A percentile compares a stretch with the other conserved stretches of the same genome.
phyloP scores from a whole-genome alignment of 106 monocot species.

The Acorus gramineus region DNA sequence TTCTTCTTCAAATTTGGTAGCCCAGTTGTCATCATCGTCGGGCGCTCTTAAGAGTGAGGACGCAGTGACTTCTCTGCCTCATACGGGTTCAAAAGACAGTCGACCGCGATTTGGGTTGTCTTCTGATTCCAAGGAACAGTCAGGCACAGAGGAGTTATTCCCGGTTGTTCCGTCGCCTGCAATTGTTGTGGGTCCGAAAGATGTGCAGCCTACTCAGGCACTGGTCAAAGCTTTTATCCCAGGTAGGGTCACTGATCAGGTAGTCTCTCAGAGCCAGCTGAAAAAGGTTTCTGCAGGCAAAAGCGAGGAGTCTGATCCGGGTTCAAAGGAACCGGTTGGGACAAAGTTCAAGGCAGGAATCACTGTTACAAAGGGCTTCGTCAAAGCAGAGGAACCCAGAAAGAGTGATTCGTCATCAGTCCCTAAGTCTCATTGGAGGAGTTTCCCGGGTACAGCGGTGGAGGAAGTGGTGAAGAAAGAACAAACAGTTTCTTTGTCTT shows the following conservation, averaged over 20 bases:
- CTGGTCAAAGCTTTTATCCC: conserved; percentile 6
- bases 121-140: background rate
- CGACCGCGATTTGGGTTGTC: conserved; percentile 3
- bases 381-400: too few species aligned
- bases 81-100: conserved; percentile 18
- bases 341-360: conserved; percentile 10
- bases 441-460: conserved; percentile 6
- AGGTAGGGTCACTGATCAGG: conserved; percentile 10
- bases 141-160: background rate
- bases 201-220: conserved; percentile 5
- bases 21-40: conserved; percentile 4
- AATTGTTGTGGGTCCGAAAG: too few species aligned
- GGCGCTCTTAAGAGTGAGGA: conserved; percentile 7
- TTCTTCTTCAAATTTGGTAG: conserved; percentile 33
- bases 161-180: too few species aligned
- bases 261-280: background rate
- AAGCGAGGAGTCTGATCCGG: conserved; percentile 14
- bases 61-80: conserved; percentile 29
- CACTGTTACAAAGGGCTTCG: background rate
- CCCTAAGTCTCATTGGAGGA: conserved; percentile 13
- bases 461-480: conserved; percentile 19
- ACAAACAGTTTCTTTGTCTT: background rate
- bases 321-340: conserved; percentile 13
- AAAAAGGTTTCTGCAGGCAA: conserved; percentile 11
- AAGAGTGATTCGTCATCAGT: conserved; percentile 4